Evolutionary conservation across 2,329 filamentous ascomycete genomes (phyloP), one percentile per base, ranked within the genome.

Genomic region (Scedosporium minutisporum): DNA sequence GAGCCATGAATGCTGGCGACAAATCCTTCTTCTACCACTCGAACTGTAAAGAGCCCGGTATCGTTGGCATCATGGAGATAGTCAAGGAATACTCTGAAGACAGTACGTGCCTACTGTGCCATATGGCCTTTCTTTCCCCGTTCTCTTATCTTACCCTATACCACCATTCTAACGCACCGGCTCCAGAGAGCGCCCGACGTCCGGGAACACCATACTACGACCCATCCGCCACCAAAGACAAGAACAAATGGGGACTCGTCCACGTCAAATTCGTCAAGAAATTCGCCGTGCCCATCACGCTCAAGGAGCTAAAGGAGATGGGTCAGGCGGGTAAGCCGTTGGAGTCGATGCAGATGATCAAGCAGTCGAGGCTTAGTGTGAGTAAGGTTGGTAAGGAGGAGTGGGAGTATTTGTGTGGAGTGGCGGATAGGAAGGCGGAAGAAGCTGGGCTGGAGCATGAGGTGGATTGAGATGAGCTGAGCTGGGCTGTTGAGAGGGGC

Each of bases 11-110:
- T 69, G 86, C 87, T 63, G 93, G 93, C 60, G 95, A 99, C 71
- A 80, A 93, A 38, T 93, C 92, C 27, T 97, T 99, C 77, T 97
- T 99, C 77, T 97, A 97, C 72, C 93, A 97, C 75, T 96, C 90
- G 57, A 96, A 95, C 69, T 95, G 90, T 76, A 96, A 96, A 72
- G 84, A 88, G 25, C 92, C 93, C 0, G 93, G 90, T 2, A 91
- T 97, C 58, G 91, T 88, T 1, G 93, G 93, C 1, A 84, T 88
- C 18, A 93, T 96, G 89, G 89, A 95, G 69, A 89, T 99, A 65
- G 92, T 96, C 16, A 82, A 85, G 66, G 93, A 96, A 71, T 89
- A 91, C 67, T 87, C 88, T 2, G 82, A 90, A 7, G 95, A 99
- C 69, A 76, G 89, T 90, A 76, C 68, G 83, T 74, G 29, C 14